Evolutionary conservation across 208 protist genomes (phyloP).

Genomic region (Acanthamoeba triangularis): DNA sequence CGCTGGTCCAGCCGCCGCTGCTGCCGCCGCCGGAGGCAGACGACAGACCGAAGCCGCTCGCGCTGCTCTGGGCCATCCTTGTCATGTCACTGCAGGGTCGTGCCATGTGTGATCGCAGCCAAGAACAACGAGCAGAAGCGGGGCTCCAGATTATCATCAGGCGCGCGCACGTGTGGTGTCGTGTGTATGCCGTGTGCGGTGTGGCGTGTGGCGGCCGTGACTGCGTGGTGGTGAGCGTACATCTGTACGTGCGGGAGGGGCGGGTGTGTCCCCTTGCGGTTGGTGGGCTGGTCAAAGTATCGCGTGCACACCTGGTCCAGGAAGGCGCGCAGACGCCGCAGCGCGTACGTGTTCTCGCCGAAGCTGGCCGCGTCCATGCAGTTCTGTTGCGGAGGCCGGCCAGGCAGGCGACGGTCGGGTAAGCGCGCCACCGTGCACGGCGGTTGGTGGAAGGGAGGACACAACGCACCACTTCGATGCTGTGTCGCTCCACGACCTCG

Average conservation of each 20-base stretch:
- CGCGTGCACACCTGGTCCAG: slow-evolving; percentile 53
- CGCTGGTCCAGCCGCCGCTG: no score
- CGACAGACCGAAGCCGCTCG: no score
- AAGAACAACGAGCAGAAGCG: no score
- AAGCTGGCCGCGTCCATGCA: slow-evolving; percentile 50
- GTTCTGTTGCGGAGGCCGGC: not conserved
- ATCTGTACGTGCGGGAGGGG: slow-evolving; percentile 24
- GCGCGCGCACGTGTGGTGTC: no score
- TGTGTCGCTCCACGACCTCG: slow-evolving; percentile 60
- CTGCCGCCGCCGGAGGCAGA: no score
- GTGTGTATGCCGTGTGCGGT: not conserved
- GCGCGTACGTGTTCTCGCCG: slow-evolving; percentile 28
- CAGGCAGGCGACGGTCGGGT: not conserved
- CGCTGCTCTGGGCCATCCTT: not conserved
- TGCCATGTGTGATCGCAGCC: no score
- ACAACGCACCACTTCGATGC: slow-evolving; percentile 29
- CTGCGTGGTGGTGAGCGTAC: not conserved
- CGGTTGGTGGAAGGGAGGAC: not conserved
- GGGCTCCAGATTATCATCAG: no score
- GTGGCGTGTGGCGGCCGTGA: not conserved
- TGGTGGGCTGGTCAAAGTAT: slow-evolving; percentile 43
- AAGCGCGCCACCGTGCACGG: not conserved
- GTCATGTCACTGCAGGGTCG: not conserved
- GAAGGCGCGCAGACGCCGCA: slow-evolving; percentile 35
- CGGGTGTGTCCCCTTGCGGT: slow-evolving; percentile 44